Conservation (phyloP, 306 rosid genomes). For the Lupinus albus region DNA sequence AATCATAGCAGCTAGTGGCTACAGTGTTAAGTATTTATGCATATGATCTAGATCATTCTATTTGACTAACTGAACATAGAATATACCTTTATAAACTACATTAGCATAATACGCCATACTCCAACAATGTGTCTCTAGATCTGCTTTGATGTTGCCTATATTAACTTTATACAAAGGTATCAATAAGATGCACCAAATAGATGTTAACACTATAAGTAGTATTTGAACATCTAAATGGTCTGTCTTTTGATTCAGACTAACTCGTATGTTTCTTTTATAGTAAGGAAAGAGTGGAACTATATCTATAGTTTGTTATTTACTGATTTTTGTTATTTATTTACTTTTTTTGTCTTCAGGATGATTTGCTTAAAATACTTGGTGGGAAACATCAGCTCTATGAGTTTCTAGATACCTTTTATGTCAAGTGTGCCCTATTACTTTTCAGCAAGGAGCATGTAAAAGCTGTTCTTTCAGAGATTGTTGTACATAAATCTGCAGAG, state of each 20-base stretch:
- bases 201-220: slow-evolving; percentile 22
- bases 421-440: slow-evolving; percentile 83
- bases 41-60: background rate
- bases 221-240: slow-evolving; percentile 26
- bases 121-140: background rate
- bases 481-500: slow-evolving; percentile 58
- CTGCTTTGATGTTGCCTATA: background rate
- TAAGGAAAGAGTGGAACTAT: slow-evolving; percentile 36
- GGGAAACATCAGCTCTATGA: slow-evolving; percentile 87
- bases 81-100: background rate
- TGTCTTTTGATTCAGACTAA: slow-evolving; percentile 19
- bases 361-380: slow-evolving; percentile 78
- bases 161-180: background rate
- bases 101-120: background rate
- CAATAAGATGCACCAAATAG: background rate
- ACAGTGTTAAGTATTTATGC: no score
- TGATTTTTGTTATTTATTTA: slow-evolving; percentile 28
- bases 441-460: slow-evolving; percentile 95
- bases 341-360: slow-evolving; percentile 63
- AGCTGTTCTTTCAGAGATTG: slow-evolving; percentile 68
- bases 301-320: slow-evolving; percentile 29
- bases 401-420: slow-evolving; percentile 65
- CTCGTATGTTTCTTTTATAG: slow-evolving; percentile 17
- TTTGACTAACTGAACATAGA: background rate
- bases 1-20: background rate